Base-by-base conservation (phyloP, 176 grass and related monocot species). In the Paspalum vaginatum region DNA sequence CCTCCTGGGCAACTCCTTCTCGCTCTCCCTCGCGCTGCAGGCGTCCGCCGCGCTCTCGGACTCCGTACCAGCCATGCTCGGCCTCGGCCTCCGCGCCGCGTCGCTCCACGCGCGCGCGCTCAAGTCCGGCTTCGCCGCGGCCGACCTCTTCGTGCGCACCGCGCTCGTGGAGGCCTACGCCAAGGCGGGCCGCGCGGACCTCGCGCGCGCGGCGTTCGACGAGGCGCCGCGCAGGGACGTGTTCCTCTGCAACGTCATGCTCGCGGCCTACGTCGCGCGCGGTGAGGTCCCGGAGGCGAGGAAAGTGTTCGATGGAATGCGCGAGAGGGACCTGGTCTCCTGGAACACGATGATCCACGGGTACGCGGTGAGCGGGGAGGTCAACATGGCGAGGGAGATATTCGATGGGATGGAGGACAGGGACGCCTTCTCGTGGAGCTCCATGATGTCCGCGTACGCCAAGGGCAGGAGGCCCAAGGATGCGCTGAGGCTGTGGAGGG, bases 261-360 rank as follows among this genome's bases (percentile, higher is more conserved):
- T 94, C 55, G 89, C 82, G 15, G 86, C 68, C 4, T 91, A 91
- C 8, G 74, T 89, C 0, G 50, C 72, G 7, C 47, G 68, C 16
- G 72, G 83, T 9, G 72, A 94, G 51, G 83, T 84, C 9, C 40
- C 2, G 0, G 80, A 91, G 64, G 92, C 86, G 58, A 72, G 86
- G 60, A 71, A 49, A 41, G 70, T 91, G 84, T 94, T 94, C 61
- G 78, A 91, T 71, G 86, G 71, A 70, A 91, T 94, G 86, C 81
- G 60, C 20, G 61, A 44, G 0, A 85, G 86, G 70, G 92, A 91
- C 51, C 44, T 89, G 48, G 89, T 87, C 39, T 87, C 92, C 12
- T 91, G 89, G 92, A 94, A 94, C 79, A 94, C 92, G 24, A 85
- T 94, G 89, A 87, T 94, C 76, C 87, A 87, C 43, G 92, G 92